Percentiles rank a stretch among this genome's conserved stretches.
phyloP scores from a whole-genome alignment of 106 monocot species.

The Platanthera zijinensis region DNA sequence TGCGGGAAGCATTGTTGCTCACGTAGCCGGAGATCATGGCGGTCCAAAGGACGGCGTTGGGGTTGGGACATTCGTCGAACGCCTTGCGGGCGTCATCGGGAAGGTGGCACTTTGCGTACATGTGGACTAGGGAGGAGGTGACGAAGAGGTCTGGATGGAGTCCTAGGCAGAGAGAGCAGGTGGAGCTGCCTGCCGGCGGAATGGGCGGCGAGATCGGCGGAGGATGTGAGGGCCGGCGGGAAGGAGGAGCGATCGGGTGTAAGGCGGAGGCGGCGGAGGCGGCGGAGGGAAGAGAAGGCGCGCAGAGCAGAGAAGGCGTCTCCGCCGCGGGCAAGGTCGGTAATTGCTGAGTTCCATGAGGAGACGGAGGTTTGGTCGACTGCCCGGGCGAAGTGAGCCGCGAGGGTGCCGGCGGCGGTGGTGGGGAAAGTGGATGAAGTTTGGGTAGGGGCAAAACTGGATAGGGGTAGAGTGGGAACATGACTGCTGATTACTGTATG shows the following conservation, averaged over 20 bases:
- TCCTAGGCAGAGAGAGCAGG: conserved; percentile 41
- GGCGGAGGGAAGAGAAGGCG: conserved; percentile 51
- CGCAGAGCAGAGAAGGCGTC: conserved; percentile 35
- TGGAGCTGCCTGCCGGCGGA: conserved; percentile 60
- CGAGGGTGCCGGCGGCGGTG: conserved; percentile 12
- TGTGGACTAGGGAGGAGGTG: conserved; percentile 62
- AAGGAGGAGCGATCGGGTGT: conserved; percentile 56
- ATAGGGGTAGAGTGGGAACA: not conserved
- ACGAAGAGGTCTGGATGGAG: conserved; percentile 59
- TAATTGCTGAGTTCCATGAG: conserved; percentile 72
- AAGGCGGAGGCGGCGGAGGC: conserved; percentile 27
- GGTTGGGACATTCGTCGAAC: conserved; percentile 53
- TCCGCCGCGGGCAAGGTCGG: conserved; percentile 59
- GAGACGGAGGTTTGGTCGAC: conserved; percentile 36
- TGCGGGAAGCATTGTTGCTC: conserved; percentile 20
- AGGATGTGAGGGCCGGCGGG: conserved; percentile 53
- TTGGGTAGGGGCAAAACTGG: not conserved
- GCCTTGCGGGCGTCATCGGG: conserved; percentile 43
- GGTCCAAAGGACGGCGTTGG: conserved; percentile 65
- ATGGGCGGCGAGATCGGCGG: conserved; percentile 27
- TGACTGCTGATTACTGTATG: too few relatives aligned
- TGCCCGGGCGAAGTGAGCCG: conserved; percentile 43
- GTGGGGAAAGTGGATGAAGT: conserved; percentile 5
- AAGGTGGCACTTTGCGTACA: conserved; percentile 59
- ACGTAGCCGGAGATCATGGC: conserved; percentile 53